Evolutionary conservation across 176 grass and related monocot species (phyloP), one percentile per base, ranked within the genome.

Genomic region (Elymus sibiricus): DNA sequence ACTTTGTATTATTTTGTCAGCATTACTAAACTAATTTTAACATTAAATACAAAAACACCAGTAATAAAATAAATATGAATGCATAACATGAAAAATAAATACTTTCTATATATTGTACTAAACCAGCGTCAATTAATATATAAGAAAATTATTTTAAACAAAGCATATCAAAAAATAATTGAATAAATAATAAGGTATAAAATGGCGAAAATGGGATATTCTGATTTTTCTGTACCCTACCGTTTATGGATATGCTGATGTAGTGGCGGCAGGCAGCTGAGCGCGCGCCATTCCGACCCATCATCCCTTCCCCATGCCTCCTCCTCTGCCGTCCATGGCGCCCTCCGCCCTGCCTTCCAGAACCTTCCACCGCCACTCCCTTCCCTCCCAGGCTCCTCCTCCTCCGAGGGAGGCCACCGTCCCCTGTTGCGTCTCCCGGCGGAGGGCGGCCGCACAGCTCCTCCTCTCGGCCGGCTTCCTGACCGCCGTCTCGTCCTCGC

Each of bases 391-490:
- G 0, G 6, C 64, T 5, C 39, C 38, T 29, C 84, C 67, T 79
- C 66, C 11, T 61, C 9, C 32, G 25, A 79, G 42, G 62, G 79
- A 73, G 65, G 1, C 21, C 34, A 24, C 67, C 35, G 35, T 17
- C 21, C 15, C 15, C 0, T 58, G 58, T 80, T 31, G 74, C 47
- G 59, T 91, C 81, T 77, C 85, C 81, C 81, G 89, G 28, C 89
- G 89, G 38, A 14, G 85, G 29, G 77, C 77, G 5, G 85, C 85
- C 46, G 85, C 43, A 13, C 81, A 85, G 81, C 85, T 91, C 70
- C 88, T 90, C 78, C 82, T 87, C 76, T 76, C 82, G 38, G 70
- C 81, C 76, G 81, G 89, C 27, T 63, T 91, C 82, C 34, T 88
- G 38, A 81, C 63, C 14, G 39, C 82, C 70, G 61, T 81, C 81